Evolutionary conservation across 306 rosid genomes (phyloP).

Genomic region (Quercus agrifolia): DNA sequence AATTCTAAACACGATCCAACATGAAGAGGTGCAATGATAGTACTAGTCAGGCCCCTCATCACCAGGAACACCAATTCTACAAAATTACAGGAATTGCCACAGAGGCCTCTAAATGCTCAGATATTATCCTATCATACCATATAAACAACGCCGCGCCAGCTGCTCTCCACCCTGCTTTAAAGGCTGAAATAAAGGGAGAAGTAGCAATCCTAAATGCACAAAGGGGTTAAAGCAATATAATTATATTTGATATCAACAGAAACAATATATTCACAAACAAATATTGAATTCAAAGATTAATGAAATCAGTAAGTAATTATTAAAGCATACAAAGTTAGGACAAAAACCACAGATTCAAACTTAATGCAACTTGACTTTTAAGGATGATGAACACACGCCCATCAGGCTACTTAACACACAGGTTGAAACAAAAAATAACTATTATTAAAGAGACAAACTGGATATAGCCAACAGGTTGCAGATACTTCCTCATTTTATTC

Average conservation of each 20-base stretch:
- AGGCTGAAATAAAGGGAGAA: slow-evolving; percentile 77
- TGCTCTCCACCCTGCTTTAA: slow-evolving; percentile 91
- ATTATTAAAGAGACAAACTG: not conserved
- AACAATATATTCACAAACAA: slow-evolving; percentile 20
- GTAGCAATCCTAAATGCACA: slow-evolving; percentile 82
- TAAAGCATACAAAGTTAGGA: not conserved
- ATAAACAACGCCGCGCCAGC: slow-evolving; percentile 77
- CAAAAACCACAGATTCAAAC: not conserved
- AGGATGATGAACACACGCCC: not conserved
- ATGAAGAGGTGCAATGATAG: not conserved
- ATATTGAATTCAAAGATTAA: slow-evolving; percentile 10
- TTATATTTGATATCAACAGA: slow-evolving; percentile 36
- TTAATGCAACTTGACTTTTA: not conserved
- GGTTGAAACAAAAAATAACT: not conserved
- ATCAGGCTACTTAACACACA: not conserved
- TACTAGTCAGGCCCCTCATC: slow-evolving; percentile 19
- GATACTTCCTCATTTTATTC: not conserved
- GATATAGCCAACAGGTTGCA: not conserved
- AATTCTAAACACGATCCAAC: not conserved
- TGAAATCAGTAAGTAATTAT: not conserved
- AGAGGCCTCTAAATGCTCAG: slow-evolving; percentile 66
- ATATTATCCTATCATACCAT: slow-evolving; percentile 94
- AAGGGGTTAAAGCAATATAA: slow-evolving; percentile 55
- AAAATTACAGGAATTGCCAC: slow-evolving; percentile 41
- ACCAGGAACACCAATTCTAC: slow-evolving; percentile 26